Evolutionary conservation across 2,329 filamentous ascomycete species (phyloP).

Genomic region (Fusarium oligoseptatum): DNA sequence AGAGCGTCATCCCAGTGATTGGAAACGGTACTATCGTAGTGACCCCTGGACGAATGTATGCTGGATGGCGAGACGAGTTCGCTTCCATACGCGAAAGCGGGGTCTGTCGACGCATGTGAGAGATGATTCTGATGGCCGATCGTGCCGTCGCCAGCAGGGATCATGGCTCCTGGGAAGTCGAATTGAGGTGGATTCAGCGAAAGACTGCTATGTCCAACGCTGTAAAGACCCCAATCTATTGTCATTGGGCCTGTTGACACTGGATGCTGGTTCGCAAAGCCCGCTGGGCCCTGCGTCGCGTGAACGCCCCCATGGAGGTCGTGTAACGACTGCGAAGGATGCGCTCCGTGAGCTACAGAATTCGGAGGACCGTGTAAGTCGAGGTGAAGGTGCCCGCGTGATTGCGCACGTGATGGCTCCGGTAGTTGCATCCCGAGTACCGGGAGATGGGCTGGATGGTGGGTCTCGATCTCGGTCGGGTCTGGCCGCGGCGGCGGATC

Average conservation of each 20-base stretch:
- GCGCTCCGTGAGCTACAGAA: conserved; percentile 16
- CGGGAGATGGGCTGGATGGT: conserved; percentile 36
- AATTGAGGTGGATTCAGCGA: conserved; percentile 37
- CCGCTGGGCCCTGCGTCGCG: conserved; percentile 26
- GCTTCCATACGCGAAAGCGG: conserved; percentile 35
- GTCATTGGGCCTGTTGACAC: conserved; percentile 31
- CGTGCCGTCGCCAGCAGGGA: conserved; percentile 13
- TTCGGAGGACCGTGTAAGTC: conserved; percentile 36
- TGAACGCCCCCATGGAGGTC: conserved; percentile 31
- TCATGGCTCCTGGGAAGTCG: conserved; percentile 41
- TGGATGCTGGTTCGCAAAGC: conserved; percentile 31
- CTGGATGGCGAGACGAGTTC: conserved; percentile 43
- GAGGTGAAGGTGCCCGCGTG: conserved; percentile 37
- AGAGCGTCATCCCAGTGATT: conserved; percentile 42
- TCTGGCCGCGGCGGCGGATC: conserved; percentile 41
- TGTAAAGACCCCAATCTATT: conserved; percentile 44
- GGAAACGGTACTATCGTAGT: conserved; percentile 32
- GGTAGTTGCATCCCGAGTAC: conserved; percentile 37
- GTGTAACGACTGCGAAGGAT: conserved; percentile 19
- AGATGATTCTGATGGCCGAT: conserved; percentile 38
- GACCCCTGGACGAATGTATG: conserved; percentile 37
- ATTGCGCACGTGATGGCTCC: conserved; percentile 39
- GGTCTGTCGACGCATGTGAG: conserved; percentile 32
- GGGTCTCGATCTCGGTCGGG: conserved; percentile 42
- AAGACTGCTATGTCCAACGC: conserved; percentile 26